phyloP scores from a whole-genome alignment of 2,329 filamentous ascomycete species.

The Chaetothyriales sp. region DNA sequence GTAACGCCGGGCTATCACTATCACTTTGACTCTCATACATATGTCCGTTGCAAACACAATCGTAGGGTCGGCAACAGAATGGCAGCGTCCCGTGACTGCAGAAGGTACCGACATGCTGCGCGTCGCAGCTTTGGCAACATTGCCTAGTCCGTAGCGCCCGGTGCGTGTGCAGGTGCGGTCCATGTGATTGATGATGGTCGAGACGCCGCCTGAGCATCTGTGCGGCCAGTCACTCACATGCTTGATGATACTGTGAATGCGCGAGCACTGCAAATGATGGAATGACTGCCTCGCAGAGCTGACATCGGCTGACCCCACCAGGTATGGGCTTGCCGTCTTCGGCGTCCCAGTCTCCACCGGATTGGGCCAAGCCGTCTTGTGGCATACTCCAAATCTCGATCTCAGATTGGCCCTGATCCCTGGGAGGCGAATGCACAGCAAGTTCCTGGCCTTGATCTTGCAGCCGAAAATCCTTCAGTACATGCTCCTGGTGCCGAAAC shows the following conservation, averaged over 20 bases:
- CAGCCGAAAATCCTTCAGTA: conserved; percentile 53
- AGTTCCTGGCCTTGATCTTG: not conserved
- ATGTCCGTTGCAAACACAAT: too few species aligned
- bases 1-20: not conserved
- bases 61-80: not conserved
- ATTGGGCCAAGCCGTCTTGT: not conserved
- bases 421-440: not conserved
- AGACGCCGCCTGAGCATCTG: not conserved
- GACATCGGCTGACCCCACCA: conserved; percentile 8
- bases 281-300: conserved; percentile 11
- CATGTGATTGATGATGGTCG: not conserved
- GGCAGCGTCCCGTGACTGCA: too few species aligned
- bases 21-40: too few species aligned
- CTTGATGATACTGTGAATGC: conserved; percentile 13
- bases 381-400: not conserved
- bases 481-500: conserved; percentile 62
- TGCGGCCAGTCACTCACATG: conserved; percentile 1
- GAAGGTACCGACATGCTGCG: not conserved
- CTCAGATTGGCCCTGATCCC: not conserved
- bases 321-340: conserved; percentile 6
- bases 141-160: not conserved
- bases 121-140: not conserved
- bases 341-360: conserved; percentile 10
- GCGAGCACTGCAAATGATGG: conserved; percentile 13
- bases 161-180: not conserved